Conservation (phyloP, 345 rosid genomes). For the Bruguiera parviflora region DNA sequence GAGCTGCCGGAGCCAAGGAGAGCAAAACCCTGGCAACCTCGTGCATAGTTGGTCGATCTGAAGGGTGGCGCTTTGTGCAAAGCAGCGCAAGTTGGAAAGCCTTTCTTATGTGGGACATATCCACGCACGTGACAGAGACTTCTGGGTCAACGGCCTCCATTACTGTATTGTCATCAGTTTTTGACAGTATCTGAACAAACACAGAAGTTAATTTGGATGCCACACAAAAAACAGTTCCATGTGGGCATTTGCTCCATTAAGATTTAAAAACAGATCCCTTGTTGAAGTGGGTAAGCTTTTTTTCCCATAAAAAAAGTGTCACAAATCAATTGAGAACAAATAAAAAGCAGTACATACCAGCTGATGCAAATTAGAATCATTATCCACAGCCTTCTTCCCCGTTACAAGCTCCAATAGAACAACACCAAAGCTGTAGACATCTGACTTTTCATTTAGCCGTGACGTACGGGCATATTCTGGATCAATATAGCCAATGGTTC, state of each 20-base stretch:
- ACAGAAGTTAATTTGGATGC: neutral
- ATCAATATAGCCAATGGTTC: conserved; percentile 94
- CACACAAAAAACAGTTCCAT: neutral
- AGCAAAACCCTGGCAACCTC: conserved; percentile 72
- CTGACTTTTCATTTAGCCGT: conserved; percentile 79
- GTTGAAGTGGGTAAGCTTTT: no score
- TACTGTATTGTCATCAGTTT: conserved; percentile 69
- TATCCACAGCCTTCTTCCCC: conserved; percentile 92
- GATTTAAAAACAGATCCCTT: no score
- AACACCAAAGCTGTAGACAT: conserved; percentile 91
- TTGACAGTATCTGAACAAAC: conserved; percentile 56
- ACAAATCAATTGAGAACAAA: neutral
- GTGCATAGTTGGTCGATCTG: conserved; percentile 86
- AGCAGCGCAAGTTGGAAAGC: conserved; percentile 72
- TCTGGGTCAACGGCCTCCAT: conserved; percentile 95
- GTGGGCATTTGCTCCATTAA: no score
- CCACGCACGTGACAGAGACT: conserved; percentile 76
- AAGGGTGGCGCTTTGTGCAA: conserved; percentile 68
- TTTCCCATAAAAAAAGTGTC: no score
- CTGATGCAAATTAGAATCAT: conserved; percentile 87
- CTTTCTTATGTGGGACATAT: conserved; percentile 57
- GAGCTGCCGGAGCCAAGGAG: conserved; percentile 57
- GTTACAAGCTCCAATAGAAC: conserved; percentile 94
- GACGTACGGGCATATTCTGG: conserved; percentile 96
- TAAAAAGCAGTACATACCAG: conserved; percentile 41